Evolutionary conservation across 139 green algal species (phyloP), one percentile per base, ranked within the genome.

Genomic region (Volvox africanus): DNA sequence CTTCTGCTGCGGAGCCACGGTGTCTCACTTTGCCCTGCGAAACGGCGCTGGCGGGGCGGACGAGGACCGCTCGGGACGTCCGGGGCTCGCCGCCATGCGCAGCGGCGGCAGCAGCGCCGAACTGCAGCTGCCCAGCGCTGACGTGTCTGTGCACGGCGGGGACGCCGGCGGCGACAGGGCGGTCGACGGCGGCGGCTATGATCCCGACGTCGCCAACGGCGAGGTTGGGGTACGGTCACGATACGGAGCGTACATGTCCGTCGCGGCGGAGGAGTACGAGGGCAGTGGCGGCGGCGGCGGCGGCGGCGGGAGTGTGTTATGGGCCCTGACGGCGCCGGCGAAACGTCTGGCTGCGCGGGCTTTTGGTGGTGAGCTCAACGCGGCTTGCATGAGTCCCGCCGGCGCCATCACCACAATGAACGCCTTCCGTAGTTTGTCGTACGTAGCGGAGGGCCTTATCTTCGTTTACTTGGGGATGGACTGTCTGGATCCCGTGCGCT

Each of bases 391-490:
- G 30, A 94, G 80, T 17, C 55, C 83, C 22, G 79, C 90, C 36
- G 89, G 92, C 20, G 73, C 84, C 12, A 80, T 28, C 11, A 35
- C 71, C 28, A 78, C 61, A 30, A 32, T 85, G 5, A 36, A 44
- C 18, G 80, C 67, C 67, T 88, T 88, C 68, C 80, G 67, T 32
- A 65, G 33, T 24, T 50, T 96, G n/a, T 94, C 86, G 83, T 97
- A 96, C 87, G 80, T 98, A 6, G 89, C 93, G 14, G 97, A 98
- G 92, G 96, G 94, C 37, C 91, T 96, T 86, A 98, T 98, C 90
- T 98, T 98, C 93, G 91, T 98, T 24, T 98, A 97, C 92, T 92
- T 97, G 55, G 97, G 97, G 83, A 95, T 98, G 95, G 96, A 98
- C 77, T 94, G 93, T 9, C 86, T 98, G 76, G 96, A 98, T 84